Evolutionary conservation across 148 eudicot species (phyloP), one percentile per base, ranked within the genome.

Genomic region (Heliamphora exappendiculata): DNA sequence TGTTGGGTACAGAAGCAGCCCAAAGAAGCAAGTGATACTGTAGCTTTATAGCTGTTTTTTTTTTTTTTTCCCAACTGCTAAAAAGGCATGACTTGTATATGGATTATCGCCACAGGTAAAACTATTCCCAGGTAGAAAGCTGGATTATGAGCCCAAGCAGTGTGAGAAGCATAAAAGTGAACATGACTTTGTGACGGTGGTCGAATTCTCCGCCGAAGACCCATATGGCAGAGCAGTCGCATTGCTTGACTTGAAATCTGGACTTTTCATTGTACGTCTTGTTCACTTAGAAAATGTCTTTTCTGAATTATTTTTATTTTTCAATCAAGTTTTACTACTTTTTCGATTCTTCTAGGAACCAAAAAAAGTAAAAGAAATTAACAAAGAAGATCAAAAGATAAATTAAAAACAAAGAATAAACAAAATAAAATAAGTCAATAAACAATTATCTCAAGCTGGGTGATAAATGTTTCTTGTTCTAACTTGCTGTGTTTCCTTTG

Each of bases 181-280:
- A 33, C 64, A 75, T 17, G 89, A 91, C 75, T 87, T 85, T 29
- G 74, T 93, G 53, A 93, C 98, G 22, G 88, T 89, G 24, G 88
- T 93, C 67, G 96, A 88, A 78, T 92, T 92, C 79, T 91, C 96
- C 6, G 73, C 79, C 13, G 89, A 85, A 70, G 68, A 86, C 69
- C 99, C 99, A 69, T 95, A 95, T 66, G 99, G 99, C 45, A 86
- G 68, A 74, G 91, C 96, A 60, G 83, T 85, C 73, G 93, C 96
- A 47, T 82, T 95, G 73, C 72, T 89, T 28, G 87, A 93, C 89
- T 80, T 95, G 26, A 87, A 85, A 78, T 82, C 86, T 78, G 91
- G 93, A 80, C 74, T 81, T 67, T 76, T 87, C 76, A 85, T 82
- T 88, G 99, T 95, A 81, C 57, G 36, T 47, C 74, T 69, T 67